These are phyloP conservation scores for Globisporangium recalcitrans DNA, from an alignment of 352 stramenopile species.

Conservation along the genomic window DNA sequence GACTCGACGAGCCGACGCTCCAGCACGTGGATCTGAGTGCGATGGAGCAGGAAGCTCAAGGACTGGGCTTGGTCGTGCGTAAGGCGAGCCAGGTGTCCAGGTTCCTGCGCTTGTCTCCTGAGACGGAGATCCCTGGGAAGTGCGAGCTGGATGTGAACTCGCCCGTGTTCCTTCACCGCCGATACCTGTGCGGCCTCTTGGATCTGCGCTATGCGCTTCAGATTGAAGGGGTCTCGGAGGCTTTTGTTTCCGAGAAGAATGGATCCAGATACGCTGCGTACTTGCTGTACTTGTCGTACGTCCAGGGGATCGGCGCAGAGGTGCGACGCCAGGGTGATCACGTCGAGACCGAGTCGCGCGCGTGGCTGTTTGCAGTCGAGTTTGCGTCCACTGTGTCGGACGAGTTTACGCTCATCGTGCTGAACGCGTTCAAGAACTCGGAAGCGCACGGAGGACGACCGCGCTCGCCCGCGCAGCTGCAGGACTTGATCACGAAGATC, in stretches of 20 bases:
- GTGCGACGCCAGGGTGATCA: constrained; percentile 58
- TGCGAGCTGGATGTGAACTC: constrained; percentile 82
- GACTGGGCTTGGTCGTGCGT: constrained; percentile 33
- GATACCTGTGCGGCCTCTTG: constrained; percentile 94
- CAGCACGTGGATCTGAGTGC: constrained; percentile 41
- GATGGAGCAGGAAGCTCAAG: constrained; percentile 39
- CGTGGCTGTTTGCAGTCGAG: constrained; percentile 80
- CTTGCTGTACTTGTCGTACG: constrained; percentile 68
- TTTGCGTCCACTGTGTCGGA: constrained; percentile 82
- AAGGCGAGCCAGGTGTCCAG: constrained; percentile 31
- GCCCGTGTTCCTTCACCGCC: constrained; percentile 89
- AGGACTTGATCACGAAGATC: constrained; percentile 46
- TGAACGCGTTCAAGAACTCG: constrained; percentile 66
- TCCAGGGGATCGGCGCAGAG: constrained; percentile 72
- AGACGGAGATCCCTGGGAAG: constrained; percentile 54
- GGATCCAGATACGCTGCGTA: constrained; percentile 52
- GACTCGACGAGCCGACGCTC: constrained; percentile 31
- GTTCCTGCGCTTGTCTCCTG: constrained; percentile 47
- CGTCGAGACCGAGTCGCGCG: constrained; percentile 69
- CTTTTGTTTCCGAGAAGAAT: constrained; percentile 80
- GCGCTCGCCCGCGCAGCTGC: constrained; percentile 9
- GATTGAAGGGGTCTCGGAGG: constrained; percentile 92
- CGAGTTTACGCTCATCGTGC: constrained; percentile 73
- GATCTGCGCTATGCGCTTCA: constrained; percentile 98
- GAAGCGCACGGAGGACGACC: constrained; percentile 16